phyloP scores from a whole-genome alignment of 176 grass and related monocot species.

The Tillandsia leiboldiana region DNA sequence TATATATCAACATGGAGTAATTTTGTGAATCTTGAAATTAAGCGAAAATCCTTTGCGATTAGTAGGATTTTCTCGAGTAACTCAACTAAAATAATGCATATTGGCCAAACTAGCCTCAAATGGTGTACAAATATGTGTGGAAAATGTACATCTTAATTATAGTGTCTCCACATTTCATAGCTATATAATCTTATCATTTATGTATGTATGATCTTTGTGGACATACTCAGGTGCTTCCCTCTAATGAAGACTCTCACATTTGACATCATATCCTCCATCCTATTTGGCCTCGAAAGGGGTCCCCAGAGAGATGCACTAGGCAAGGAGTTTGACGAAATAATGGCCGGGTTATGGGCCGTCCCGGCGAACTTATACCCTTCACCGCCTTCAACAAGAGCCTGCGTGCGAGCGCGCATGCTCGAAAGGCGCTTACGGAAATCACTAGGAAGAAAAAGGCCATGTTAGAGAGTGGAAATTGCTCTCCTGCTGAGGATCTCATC shows the following conservation, averaged over 20 bases:
- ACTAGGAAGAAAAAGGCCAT: constrained; percentile 19
- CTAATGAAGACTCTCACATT: constrained; percentile 46
- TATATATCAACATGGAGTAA: no score
- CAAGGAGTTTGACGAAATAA: constrained; percentile 23
- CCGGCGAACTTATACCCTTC: constrained; percentile 41
- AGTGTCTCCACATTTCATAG: not conserved
- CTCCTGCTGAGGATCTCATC: constrained; percentile 23
- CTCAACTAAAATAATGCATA: no score
- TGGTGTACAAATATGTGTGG: no score
- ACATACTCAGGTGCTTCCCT: constrained; percentile 26
- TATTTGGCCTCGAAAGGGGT: constrained; percentile 31
- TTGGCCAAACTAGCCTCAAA: no score
- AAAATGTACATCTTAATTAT: no score
- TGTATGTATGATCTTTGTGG: not conserved
- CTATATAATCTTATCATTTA: not conserved
- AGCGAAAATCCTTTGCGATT: no score
- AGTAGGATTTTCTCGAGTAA: no score
- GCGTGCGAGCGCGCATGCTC: constrained; percentile 18
- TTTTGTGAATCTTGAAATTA: no score
- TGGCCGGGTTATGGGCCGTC: constrained; percentile 36
- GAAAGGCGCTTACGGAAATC: constrained; percentile 11
- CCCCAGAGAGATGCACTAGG: constrained; percentile 18
- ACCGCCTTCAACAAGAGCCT: constrained; percentile 36
- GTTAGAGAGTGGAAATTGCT: constrained; percentile 8
- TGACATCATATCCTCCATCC: constrained; percentile 33